Conservation (phyloP, 345 rosid genomes). For the Microcos paniculata region DNA sequence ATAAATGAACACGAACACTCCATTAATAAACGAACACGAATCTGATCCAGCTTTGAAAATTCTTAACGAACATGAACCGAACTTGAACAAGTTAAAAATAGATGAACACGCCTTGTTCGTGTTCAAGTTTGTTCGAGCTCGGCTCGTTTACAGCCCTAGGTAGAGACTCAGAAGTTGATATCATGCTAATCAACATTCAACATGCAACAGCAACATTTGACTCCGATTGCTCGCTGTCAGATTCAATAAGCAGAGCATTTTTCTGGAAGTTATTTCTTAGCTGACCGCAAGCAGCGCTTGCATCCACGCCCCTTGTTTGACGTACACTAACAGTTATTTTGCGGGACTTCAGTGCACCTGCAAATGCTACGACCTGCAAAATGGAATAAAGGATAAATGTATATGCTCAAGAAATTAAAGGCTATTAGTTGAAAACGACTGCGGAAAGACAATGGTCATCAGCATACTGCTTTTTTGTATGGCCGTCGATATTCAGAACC, state of each 20-base stretch:
- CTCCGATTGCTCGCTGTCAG: conserved; percentile 35
- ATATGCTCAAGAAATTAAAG: background rate
- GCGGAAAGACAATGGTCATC: conserved; percentile 1
- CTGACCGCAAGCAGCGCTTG: conserved; percentile 98
- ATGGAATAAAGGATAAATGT: conserved; percentile 1
- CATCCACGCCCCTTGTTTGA: conserved; percentile 89
- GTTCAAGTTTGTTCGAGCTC: too few relatives aligned
- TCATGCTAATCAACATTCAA: conserved; percentile 34
- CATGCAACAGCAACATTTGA: conserved; percentile 47
- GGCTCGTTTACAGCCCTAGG: too few relatives aligned
- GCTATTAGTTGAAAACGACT: background rate
- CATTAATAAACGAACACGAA: too few relatives aligned
- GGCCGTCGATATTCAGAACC: conserved; percentile 87
- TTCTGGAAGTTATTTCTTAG: conserved; percentile 92
- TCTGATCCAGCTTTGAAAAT: too few relatives aligned
- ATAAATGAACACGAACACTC: too few relatives aligned
- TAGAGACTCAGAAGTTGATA: conserved; percentile 1
- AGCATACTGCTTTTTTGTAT: conserved; percentile 65
- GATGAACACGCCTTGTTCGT: too few relatives aligned
- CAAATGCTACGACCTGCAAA: conserved; percentile 67
- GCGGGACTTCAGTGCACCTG: conserved; percentile 64
- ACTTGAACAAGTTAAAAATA: too few relatives aligned
- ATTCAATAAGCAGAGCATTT: conserved; percentile 51
- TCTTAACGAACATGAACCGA: too few relatives aligned
- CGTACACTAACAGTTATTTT: conserved; percentile 78